These are phyloP conservation scores for Tieghemostelium lacteum DNA, from an alignment of 78 protist genomes.

Conservation along the genomic window DNA sequence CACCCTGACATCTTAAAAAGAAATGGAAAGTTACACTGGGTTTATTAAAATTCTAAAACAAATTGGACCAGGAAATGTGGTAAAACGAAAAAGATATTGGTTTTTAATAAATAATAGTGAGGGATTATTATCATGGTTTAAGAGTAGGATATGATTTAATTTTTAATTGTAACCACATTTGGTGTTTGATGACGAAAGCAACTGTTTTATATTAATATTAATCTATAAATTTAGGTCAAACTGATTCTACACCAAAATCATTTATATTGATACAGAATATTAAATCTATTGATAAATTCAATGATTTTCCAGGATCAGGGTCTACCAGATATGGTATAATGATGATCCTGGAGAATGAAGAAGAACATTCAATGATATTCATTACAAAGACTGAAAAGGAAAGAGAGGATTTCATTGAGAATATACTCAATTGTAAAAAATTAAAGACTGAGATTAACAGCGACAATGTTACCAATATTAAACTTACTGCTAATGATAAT, in stretches of 20 bases:
- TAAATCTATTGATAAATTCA: background rate
- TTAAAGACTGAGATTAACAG: constrained; percentile 9
- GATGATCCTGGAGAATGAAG: background rate
- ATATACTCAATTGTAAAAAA: background rate
- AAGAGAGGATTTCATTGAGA: background rate
- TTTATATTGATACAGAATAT: constrained; percentile 6
- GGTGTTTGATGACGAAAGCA: background rate
- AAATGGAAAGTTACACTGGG: background rate
- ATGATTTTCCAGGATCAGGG: background rate
- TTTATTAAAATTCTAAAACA: background rate
- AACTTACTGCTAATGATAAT: too few relatives aligned
- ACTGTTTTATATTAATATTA: background rate
- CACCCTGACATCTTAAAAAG: background rate
- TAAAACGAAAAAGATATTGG: constrained; percentile 30
- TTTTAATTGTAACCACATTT: background rate
- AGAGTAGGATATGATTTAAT: background rate
- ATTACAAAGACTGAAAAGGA: background rate
- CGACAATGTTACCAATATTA: constrained; percentile 13
- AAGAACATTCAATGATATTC: background rate
- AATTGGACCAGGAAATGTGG: background rate
- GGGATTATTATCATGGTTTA: constrained; percentile 24
- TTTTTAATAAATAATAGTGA: background rate
- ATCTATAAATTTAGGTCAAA: background rate
- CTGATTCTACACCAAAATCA: constrained; percentile 9
- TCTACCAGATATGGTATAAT: background rate